Evolutionary conservation across 805 yeast genomes (phyloP).

Genomic region (Blastobotrys chiropterorum): DNA sequence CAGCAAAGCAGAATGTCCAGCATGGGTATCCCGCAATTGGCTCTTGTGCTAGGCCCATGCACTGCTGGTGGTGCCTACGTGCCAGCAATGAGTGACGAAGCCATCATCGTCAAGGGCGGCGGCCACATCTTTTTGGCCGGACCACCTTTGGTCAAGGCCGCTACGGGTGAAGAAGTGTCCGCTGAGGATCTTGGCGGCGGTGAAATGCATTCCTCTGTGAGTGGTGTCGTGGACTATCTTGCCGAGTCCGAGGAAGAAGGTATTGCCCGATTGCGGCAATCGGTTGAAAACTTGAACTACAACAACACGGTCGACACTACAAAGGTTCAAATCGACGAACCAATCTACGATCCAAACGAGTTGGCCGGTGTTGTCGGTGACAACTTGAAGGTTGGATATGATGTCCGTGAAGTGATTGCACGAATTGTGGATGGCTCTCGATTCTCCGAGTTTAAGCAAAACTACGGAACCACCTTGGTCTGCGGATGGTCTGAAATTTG

Average conservation of each 20-base stretch:
- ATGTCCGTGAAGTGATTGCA: conserved; percentile 30
- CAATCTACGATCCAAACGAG: conserved; percentile 26
- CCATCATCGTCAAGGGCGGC: conserved; percentile 28
- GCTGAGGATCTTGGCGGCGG: conserved; percentile 31
- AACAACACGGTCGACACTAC: conserved; percentile 2
- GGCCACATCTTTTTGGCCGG: conserved; percentile 32
- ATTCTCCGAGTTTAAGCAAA: conserved; percentile 27
- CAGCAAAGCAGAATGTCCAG: conserved; percentile 30
- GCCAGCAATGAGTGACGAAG: conserved; percentile 32
- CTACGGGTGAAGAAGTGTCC: conserved; percentile 30
- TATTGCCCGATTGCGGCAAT: conserved; percentile 24
- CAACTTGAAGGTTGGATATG: conserved; percentile 25
- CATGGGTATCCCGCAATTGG: conserved; percentile 27
- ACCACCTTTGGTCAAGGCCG: conserved; percentile 31
- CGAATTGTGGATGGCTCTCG: conserved; percentile 29
- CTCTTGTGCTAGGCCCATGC: conserved; percentile 30
- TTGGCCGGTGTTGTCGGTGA: conserved; percentile 28
- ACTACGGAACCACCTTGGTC: conserved; percentile 28
- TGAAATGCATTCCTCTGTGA: conserved; percentile 28
- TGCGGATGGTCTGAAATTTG: conserved; percentile 27
- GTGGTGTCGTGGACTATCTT: conserved; percentile 29
- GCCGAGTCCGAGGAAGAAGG: conserved; percentile 29
- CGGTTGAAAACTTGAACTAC: conserved; percentile 22
- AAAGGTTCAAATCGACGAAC: conserved; percentile 19
- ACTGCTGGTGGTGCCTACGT: conserved; percentile 34